phyloP scores from a whole-genome alignment of 176 grass and related monocot species.

The Ananas comosus region DNA sequence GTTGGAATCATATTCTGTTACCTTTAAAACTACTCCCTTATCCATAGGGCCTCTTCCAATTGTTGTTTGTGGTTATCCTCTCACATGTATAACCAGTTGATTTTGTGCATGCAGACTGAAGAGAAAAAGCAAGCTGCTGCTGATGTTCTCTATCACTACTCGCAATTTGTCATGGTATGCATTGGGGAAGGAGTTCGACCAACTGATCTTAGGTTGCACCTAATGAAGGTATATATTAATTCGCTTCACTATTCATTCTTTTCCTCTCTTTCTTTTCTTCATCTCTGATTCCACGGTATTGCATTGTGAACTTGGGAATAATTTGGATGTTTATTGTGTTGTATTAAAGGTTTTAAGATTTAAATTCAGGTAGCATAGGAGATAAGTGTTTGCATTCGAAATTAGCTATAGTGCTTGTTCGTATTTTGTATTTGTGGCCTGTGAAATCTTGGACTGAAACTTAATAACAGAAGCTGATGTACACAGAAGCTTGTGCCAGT shows the following conservation, averaged over 20 bases:
- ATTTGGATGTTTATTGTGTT: not conserved
- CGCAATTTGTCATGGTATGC: conserved; percentile 89
- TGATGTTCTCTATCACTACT: conserved; percentile 83
- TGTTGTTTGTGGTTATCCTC: not conserved
- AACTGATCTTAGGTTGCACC: conserved; percentile 80
- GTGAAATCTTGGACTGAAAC: not conserved
- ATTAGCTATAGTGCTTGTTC: not conserved
- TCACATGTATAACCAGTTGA: not conserved
- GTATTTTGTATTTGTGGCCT: not conserved
- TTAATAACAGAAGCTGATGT: not conserved
- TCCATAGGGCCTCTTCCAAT: not conserved
- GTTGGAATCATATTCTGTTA: not conserved
- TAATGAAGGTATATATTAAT: conserved; percentile 69
- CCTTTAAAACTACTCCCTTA: too few species aligned
- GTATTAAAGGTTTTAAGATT: not conserved
- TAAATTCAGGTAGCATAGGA: too few species aligned
- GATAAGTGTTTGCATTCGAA: too few species aligned
- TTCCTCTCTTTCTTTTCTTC: conserved; percentile 9
- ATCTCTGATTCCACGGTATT: not conserved
- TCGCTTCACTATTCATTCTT: not conserved
- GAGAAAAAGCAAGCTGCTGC: conserved; percentile 81
- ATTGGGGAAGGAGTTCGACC: conserved; percentile 82
- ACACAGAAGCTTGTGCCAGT: not conserved
- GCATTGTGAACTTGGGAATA: not conserved
- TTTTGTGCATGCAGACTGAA: conserved; percentile 42